phyloP scores from a whole-genome alignment of 2,329 filamentous ascomycete genomes.

The Claviceps maximensis region DNA sequence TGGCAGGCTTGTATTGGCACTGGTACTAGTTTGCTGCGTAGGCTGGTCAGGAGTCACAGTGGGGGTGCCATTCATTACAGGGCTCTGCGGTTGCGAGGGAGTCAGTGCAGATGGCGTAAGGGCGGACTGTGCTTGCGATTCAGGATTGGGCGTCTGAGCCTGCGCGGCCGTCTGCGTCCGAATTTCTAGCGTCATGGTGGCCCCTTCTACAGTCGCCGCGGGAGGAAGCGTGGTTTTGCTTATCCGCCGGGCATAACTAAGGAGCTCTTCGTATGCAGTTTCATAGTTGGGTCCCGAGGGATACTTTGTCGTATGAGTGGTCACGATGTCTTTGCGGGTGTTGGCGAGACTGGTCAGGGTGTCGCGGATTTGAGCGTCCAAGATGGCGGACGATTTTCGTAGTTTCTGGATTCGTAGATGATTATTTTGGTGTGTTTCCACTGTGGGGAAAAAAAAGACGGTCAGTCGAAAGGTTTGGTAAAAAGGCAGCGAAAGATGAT shows the following conservation, averaged over 20 bases:
- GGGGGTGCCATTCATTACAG: constrained; percentile 20
- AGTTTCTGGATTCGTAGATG: constrained; percentile 54
- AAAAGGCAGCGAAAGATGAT: not conserved
- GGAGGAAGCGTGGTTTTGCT: constrained; percentile 67
- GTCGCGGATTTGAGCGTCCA: constrained; percentile 61
- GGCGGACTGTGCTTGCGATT: constrained; percentile 17
- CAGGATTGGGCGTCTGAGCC: constrained; percentile 12
- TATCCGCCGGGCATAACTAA: constrained; percentile 67
- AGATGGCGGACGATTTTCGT: constrained; percentile 48
- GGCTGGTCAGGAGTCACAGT: constrained; percentile 16
- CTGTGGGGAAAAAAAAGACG: constrained; percentile 23
- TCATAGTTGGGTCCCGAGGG: constrained; percentile 36
- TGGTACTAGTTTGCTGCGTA: constrained; percentile 20
- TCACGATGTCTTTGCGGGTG: constrained; percentile 59
- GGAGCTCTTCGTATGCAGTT: constrained; percentile 59
- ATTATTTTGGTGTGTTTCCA: constrained; percentile 65
- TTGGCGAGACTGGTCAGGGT: constrained; percentile 57
- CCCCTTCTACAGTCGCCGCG: constrained; percentile 32
- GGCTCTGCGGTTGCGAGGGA: constrained; percentile 22
- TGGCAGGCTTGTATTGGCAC: constrained; percentile 31
- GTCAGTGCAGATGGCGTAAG: constrained; percentile 21
- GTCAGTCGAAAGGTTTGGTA: not conserved
- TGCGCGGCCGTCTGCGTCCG: constrained; percentile 11
- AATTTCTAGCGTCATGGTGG: constrained; percentile 16
- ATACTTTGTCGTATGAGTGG: constrained; percentile 44